phyloP scores from a whole-genome alignment of 2,329 filamentous ascomycete genomes.

The Microcera coccophila region DNA sequence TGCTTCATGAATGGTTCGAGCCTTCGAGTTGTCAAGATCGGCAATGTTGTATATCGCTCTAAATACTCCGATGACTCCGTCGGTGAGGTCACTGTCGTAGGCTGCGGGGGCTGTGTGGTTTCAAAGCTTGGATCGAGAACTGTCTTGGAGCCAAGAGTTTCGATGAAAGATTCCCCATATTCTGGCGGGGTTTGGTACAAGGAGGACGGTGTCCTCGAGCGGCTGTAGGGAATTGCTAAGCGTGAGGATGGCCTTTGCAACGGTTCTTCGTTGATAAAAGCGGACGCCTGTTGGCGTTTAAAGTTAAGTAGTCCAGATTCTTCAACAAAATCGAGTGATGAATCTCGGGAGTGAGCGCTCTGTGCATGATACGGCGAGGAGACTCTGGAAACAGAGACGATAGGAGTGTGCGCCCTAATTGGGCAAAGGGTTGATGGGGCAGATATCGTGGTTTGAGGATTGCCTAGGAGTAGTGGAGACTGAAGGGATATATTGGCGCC shows the following conservation, averaged over 20 bases:
- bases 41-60: constrained; percentile 29
- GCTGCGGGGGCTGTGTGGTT: constrained; percentile 14
- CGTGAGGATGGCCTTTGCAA: constrained; percentile 38
- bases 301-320: constrained; percentile 9
- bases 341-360: neutral
- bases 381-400: neutral
- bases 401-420: neutral
- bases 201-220: constrained; percentile 21
- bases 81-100: constrained; percentile 7
- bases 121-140: too few relatives aligned
- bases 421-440: constrained; percentile 6
- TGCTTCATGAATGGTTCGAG: neutral
- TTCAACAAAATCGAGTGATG: constrained; percentile 1
- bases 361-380: constrained; percentile 1
- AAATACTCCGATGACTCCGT: constrained; percentile 34
- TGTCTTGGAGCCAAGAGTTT: too few relatives aligned
- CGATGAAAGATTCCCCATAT: too few relatives aligned
- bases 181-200: constrained; percentile 32
- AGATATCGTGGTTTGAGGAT: constrained; percentile 2
- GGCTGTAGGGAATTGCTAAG: constrained; percentile 17
- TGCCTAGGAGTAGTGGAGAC: constrained; percentile 7
- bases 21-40: neutral
- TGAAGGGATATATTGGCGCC: constrained; percentile 13
- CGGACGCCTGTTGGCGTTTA: constrained; percentile 13
- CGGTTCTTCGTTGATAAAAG: constrained; percentile 36